These are phyloP conservation scores for Raddia guianensis DNA, from an alignment of 176 grass and related monocot genomes.

Conservation along the genomic window DNA sequence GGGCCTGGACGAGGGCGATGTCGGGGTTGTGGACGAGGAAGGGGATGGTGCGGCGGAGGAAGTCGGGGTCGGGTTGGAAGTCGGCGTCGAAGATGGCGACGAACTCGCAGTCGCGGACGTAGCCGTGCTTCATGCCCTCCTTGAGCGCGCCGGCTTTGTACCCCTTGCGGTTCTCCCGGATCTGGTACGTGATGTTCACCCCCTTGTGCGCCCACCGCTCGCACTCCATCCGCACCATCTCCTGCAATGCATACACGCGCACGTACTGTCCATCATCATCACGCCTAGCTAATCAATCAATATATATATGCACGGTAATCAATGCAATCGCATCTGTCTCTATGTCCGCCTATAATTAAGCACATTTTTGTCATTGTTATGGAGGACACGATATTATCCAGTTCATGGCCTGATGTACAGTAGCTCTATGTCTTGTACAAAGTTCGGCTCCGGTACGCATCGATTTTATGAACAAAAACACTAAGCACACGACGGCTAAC, in stretches of 20 bases:
- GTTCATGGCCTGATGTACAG: no score
- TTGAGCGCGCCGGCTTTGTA: constrained; percentile 92
- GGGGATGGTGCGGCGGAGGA: constrained; percentile 71
- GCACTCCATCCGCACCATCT: constrained; percentile 81
- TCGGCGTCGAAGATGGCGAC: constrained; percentile 90
- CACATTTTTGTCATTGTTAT: no score
- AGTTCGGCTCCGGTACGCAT: no score
- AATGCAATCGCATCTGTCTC: no score
- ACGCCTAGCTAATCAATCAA: no score
- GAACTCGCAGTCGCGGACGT: constrained; percentile 84
- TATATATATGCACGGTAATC: no score
- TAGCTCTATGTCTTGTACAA: no score
- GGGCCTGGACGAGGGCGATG: constrained; percentile 72
- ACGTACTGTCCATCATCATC: no score
- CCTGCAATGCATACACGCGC: constrained; percentile 23
- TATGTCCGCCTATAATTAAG: no score
- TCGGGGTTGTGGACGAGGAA: constrained; percentile 80
- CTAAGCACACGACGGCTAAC: no score
- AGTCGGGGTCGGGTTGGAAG: constrained; percentile 90
- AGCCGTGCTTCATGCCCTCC: constrained; percentile 82
- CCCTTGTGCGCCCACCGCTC: constrained; percentile 87
- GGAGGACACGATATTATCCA: no score
- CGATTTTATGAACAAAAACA: no score
- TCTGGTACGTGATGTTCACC: constrained; percentile 93
- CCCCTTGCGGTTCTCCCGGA: constrained; percentile 72